Percentiles rank a stretch among this genome's conserved stretches.
phyloP scores from a whole-genome alignment of 2,329 filamentous ascomycete genomes.

The Fusarium domesticum region DNA sequence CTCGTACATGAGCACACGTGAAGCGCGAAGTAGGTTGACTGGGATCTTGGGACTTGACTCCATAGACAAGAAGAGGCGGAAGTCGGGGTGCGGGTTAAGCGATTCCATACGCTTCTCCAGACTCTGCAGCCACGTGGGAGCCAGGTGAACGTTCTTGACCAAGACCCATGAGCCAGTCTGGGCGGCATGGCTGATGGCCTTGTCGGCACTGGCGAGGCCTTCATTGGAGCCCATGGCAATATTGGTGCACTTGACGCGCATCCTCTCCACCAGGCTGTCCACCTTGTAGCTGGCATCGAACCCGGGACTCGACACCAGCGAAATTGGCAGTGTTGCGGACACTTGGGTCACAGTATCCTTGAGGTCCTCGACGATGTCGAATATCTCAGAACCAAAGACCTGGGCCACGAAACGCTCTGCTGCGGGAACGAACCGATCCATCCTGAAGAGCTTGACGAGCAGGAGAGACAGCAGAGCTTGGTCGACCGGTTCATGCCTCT shows the following conservation, averaged over 20 bases:
- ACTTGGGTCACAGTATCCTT: constrained; percentile 82
- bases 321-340: constrained; percentile 78
- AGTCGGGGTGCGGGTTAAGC: constrained; percentile 88
- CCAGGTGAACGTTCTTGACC: constrained; percentile 97
- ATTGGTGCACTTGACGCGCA: constrained; percentile 81
- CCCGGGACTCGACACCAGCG: constrained; percentile 89
- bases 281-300: constrained; percentile 99
- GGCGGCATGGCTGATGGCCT: constrained; percentile 88
- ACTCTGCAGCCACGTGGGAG: constrained; percentile 93
- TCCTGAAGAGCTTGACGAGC: constrained; percentile 88
- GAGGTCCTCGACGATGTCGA: constrained; percentile 83
- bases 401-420: constrained; percentile 85
- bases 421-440: constrained; percentile 90
- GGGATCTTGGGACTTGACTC: constrained; percentile 96
- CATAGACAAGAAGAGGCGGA: constrained; percentile 96
- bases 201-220: constrained; percentile 86
- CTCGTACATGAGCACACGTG: constrained; percentile 94
- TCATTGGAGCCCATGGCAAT: constrained; percentile 99
- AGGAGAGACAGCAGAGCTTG: constrained; percentile 79
- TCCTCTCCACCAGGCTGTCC: constrained; percentile 85
- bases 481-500: constrained; percentile 61
- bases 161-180: constrained; percentile 93
- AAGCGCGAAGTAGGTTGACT: constrained; percentile 89
- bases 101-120: constrained; percentile 95
- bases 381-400: constrained; percentile 79